Conservation (phyloP, 2,329 filamentous ascomycete species). For the Drechslerella dactyloides region DNA sequence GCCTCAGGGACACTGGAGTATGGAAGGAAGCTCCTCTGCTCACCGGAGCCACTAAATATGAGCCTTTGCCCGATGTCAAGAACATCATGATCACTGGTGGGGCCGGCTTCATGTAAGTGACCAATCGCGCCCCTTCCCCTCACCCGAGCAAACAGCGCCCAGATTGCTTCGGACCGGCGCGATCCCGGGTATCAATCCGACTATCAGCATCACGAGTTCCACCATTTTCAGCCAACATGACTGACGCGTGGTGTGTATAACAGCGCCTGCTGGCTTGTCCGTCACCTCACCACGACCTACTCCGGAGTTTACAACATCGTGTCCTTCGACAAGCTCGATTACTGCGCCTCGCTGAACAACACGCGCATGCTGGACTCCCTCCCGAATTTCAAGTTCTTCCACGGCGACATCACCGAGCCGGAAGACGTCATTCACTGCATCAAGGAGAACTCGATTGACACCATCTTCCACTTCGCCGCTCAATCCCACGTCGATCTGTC, state of each 20-base stretch:
- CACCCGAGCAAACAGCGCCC: conserved; percentile 14
- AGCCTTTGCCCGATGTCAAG: conserved; percentile 71
- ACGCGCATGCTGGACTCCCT: conserved; percentile 71
- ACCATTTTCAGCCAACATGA: neutral
- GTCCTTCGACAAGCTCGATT: conserved; percentile 84
- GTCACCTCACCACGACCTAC: conserved; percentile 77
- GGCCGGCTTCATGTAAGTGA: conserved; percentile 79
- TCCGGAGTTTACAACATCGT: conserved; percentile 76
- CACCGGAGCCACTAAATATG: conserved; percentile 72
- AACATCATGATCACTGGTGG: conserved; percentile 86
- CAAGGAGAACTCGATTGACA: conserved; percentile 75
- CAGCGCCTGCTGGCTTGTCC: conserved; percentile 82
- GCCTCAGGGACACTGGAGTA: conserved; percentile 67
- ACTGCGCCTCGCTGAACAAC: conserved; percentile 81
- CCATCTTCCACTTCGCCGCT: conserved; percentile 83
- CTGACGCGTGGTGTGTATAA: conserved; percentile 48
- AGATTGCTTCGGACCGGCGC: neutral
- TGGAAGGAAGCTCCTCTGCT: conserved; percentile 76
- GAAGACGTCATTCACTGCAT: conserved; percentile 73
- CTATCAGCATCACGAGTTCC: neutral
- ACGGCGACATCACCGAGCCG: conserved; percentile 77
- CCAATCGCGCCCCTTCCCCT: conserved; percentile 1
- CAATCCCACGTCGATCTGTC: conserved; percentile 82
- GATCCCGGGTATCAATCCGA: neutral
- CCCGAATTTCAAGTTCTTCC: conserved; percentile 78